phyloP scores from a whole-genome alignment of 2,329 filamentous ascomycete genomes.

The Pseudonectria foliicola region DNA sequence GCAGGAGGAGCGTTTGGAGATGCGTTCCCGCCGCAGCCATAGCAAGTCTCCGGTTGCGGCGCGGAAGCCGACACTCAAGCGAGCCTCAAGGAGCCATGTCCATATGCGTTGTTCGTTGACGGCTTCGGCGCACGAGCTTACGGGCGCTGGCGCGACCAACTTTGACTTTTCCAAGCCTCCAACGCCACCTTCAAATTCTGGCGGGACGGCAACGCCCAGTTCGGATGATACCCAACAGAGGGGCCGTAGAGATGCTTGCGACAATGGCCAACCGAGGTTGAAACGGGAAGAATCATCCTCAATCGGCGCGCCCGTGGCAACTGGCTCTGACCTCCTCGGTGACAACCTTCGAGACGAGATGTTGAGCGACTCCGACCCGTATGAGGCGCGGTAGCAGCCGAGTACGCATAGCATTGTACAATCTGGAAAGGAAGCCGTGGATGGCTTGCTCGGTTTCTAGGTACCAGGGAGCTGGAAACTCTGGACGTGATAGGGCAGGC shows the following conservation, averaged over 20 bases:
- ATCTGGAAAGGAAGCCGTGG: no score
- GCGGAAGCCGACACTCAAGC: constrained; percentile 36
- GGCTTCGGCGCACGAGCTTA: constrained; percentile 4
- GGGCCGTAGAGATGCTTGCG: constrained; percentile 3
- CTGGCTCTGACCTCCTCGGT: constrained; percentile 26
- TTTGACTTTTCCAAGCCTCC: constrained; percentile 34
- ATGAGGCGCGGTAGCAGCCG: constrained; percentile 11
- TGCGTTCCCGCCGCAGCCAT: constrained; percentile 26
- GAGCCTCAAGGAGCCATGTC: constrained; percentile 32
- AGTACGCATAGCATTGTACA: constrained; percentile 3
- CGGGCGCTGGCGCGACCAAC: constrained; percentile 9
- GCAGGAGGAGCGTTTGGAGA: constrained; percentile 37
- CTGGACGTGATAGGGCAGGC: no score
- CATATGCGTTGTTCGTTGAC: constrained; percentile 22
- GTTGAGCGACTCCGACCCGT: constrained; percentile 26
- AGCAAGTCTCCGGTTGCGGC: constrained; percentile 19
- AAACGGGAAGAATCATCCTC: constrained; percentile 12
- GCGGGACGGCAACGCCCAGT: constrained; percentile 3
- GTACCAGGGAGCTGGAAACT: no score
- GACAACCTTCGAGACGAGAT: constrained; percentile 26
- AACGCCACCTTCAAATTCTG: constrained; percentile 12
- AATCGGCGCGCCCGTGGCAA: constrained; percentile 25
- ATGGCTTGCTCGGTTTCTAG: no score
- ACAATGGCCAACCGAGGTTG: constrained; percentile 4
- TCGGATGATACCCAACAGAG: no score